These are phyloP conservation scores for Teunomyces atbi DNA, from an alignment of 805 yeast species.

Conservation along the genomic window DNA sequence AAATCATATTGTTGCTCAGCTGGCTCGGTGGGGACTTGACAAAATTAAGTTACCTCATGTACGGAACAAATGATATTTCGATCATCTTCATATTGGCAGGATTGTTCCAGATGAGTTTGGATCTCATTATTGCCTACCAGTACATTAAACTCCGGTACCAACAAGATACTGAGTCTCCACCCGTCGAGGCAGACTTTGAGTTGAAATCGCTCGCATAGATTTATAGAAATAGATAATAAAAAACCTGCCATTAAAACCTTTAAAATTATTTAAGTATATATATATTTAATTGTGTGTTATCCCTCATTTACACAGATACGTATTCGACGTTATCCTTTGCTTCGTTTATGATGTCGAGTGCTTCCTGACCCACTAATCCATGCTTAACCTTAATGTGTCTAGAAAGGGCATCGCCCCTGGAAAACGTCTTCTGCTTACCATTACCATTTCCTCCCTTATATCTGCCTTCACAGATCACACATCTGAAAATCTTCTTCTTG, in stretches of 20 bases:
- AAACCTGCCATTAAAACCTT: neutral
- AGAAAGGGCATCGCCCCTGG: constrained; percentile 46
- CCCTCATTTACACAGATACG: constrained; percentile 18
- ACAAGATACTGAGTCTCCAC: constrained; percentile 1
- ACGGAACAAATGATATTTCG: constrained; percentile 71
- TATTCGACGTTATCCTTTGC: constrained; percentile 80
- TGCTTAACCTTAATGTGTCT: constrained; percentile 76
- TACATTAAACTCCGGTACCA: constrained; percentile 57
- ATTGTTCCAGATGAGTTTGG: constrained; percentile 72
- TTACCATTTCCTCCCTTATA: constrained; percentile 49
- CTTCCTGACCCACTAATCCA: constrained; percentile 62
- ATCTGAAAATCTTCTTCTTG: constrained; percentile 44
- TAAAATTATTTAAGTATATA: neutral
- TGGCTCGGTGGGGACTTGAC: constrained; percentile 90
- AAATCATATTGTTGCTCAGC: constrained; percentile 67
- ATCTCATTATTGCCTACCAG: constrained; percentile 70
- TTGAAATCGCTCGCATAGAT: constrained; percentile 2
- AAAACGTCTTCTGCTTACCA: constrained; percentile 47
- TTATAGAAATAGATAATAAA: constrained; percentile 7
- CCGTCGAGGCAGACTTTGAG: constrained; percentile 1
- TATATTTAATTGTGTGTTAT: neutral
- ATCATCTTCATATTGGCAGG: constrained; percentile 66
- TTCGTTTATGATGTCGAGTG: constrained; percentile 66
- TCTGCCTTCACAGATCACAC: constrained; percentile 48
- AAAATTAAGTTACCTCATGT: constrained; percentile 70